Evolutionary conservation across 768 basidiomycete species (phyloP), one percentile per base, ranked within the genome.

Genomic region (Calocera cornea): DNA sequence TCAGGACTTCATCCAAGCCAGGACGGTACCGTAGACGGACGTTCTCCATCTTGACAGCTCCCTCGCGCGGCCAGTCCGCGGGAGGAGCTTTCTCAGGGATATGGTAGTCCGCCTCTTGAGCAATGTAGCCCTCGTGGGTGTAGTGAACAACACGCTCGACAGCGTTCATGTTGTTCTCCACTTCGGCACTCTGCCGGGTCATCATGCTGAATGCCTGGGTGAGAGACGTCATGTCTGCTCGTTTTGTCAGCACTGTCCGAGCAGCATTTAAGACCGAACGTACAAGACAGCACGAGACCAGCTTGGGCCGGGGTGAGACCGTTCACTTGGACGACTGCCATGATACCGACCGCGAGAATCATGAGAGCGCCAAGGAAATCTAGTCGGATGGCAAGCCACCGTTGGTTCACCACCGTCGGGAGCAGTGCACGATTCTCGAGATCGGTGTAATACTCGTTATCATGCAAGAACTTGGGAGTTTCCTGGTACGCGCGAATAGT

Each of bases 401-500:
- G 83, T 44, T 44, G 69, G 33, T 69, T 69, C 24, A 66, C 68
- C 11, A 85, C 81, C 0, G 85, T 85, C 29, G 89, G 74, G 68
- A 83, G 83, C 50, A 88, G 79, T 0, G 88, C 88, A 24, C 90
- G 81, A 71, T 89, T 84, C 76, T 92, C 88, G 17, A 89, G 79
- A 73, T 91, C 88, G 66, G 88, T 83, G 72, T 83, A 84, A 49
- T 82, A 80, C 70, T 83, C 80, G 72, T 90, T 90, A 60, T 86
- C 83, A 14, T 77, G 74, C 27, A 87, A 76, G 76, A 91, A 93
- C 11, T 87, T 80, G 0, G 77, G 73, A 1, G 82, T 79, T 71
- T 84, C 84, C 36, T 86, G 85, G 70, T 89, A 93, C 38, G 87
- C 87, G 36, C 90, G 83, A 60, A 90, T 84, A 3, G 87, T 89